Conservation (phyloP, 2,329 filamentous ascomycete genomes). For the Samsoniella hepiali region DNA sequence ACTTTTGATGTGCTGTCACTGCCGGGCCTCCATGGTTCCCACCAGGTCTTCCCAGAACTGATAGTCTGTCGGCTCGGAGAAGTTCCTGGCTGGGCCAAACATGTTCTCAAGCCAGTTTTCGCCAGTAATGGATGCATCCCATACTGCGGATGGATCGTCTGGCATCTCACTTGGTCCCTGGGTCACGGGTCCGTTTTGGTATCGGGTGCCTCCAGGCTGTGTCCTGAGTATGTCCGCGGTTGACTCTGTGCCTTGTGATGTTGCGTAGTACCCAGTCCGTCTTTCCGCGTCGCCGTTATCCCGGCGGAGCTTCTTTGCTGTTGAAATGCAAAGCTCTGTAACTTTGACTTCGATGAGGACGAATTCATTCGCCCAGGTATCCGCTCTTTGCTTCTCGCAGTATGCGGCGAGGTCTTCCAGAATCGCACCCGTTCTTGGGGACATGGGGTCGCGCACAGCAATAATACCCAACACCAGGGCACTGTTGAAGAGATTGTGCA, state of each 20-base stretch:
- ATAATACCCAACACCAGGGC: conserved; percentile 36
- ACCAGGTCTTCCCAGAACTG: conserved; percentile 25
- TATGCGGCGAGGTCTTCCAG: conserved; percentile 39
- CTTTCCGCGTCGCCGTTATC: conserved; percentile 11
- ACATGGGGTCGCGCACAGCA: conserved; percentile 31
- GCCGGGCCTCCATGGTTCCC: conserved; percentile 19
- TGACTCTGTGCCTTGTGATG: not conserved
- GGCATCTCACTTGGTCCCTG: not conserved
- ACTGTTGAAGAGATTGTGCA: conserved; percentile 41
- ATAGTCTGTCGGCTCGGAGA: conserved; percentile 26
- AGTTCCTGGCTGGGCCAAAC: conserved; percentile 4
- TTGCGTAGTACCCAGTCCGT: not conserved
- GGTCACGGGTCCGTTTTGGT: not conserved
- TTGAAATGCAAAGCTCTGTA: conserved; percentile 38
- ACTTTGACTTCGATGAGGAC: conserved; percentile 40
- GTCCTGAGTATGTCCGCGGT: not conserved
- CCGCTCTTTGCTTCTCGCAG: conserved; percentile 39
- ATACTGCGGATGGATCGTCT: not conserved
- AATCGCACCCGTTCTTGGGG: not conserved
- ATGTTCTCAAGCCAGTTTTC: conserved; percentile 10
- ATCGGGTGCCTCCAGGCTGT: not conserved
- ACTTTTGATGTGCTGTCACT: not conserved
- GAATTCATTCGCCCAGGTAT: conserved; percentile 41
- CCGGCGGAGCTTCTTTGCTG: conserved; percentile 19
- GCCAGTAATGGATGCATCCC: not conserved